Conservation (phyloP, 192 early-diverging fungal genomes). For the Entrophospora sp. region DNA sequence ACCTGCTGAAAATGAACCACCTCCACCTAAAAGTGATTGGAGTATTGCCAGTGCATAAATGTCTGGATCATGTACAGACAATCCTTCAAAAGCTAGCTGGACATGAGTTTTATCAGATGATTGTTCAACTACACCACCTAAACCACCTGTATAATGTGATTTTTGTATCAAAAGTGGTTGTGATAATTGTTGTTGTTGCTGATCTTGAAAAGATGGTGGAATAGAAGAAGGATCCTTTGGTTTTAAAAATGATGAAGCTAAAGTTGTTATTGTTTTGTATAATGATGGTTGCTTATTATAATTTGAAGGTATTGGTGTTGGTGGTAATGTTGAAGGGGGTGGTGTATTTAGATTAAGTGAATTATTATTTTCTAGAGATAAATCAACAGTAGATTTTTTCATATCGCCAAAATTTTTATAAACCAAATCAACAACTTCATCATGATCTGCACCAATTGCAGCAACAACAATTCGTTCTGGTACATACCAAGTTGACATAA, state of each 20-base stretch:
- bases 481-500: constrained; percentile 74
- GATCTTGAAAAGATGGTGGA: no score
- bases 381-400: constrained; percentile 26
- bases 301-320: constrained; percentile 7
- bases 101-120: constrained; percentile 74
- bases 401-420: constrained; percentile 72
- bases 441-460: constrained; percentile 79
- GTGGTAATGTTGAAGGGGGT: background rate
- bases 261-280: constrained; percentile 23
- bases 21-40: constrained; percentile 87
- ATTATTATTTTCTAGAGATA: no score
- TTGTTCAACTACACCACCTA: no score
- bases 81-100: constrained; percentile 81
- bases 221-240: background rate
- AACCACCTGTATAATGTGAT: constrained; percentile 79
- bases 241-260: constrained; percentile 20
- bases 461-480: constrained; percentile 90
- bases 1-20: constrained; percentile 93
- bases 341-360: background rate
- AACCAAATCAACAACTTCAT: constrained; percentile 63
- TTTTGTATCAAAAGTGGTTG: constrained; percentile 38
- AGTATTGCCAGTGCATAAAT: constrained; percentile 88
- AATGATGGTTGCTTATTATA: no score
- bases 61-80: constrained; percentile 75
- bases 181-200: constrained; percentile 16